Conservation (phyloP, 306 rosid species). For the Lathyrus aphaca region DNA sequence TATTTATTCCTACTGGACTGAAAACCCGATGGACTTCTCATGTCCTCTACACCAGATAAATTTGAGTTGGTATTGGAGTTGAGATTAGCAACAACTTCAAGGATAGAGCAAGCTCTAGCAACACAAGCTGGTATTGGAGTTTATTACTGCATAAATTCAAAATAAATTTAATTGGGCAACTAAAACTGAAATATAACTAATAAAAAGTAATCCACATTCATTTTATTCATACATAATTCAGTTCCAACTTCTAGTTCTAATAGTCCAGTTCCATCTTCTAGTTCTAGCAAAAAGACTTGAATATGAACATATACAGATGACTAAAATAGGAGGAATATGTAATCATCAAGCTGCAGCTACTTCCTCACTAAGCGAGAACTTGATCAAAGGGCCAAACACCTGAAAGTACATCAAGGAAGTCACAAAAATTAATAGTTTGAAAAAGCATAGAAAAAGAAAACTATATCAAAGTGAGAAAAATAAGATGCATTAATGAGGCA, state of each 20-base stretch:
- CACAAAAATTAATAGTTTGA: neutral
- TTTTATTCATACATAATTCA: too few species aligned
- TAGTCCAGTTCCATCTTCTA: slow-evolving; percentile 8
- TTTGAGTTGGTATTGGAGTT: too few species aligned
- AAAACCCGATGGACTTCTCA: too few species aligned
- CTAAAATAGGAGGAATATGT: neutral
- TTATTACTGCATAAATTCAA: too few species aligned
- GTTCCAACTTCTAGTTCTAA: slow-evolving; percentile 11
- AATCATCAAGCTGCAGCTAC: slow-evolving; percentile 50
- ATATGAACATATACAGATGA: slow-evolving; percentile 20
- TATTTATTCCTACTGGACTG: too few species aligned
- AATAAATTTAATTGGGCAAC: too few species aligned
- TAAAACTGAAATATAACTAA: too few species aligned
- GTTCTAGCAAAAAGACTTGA: slow-evolving; percentile 5
- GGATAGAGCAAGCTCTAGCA: too few species aligned
- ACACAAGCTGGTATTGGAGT: too few species aligned
- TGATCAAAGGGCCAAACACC: slow-evolving; percentile 99
- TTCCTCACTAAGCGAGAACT: slow-evolving; percentile 61
- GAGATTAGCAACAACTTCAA: too few species aligned
- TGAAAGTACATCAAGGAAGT: slow-evolving; percentile 41
- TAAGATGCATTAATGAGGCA: neutral
- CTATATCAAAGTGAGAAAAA: neutral
- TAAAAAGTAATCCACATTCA: too few species aligned
- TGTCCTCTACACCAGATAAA: too few species aligned
- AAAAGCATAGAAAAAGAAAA: neutral